These are phyloP conservation scores for Sporodiniella umbellata DNA, from an alignment of 371 early-diverging fungal species.

Conservation along the genomic window DNA sequence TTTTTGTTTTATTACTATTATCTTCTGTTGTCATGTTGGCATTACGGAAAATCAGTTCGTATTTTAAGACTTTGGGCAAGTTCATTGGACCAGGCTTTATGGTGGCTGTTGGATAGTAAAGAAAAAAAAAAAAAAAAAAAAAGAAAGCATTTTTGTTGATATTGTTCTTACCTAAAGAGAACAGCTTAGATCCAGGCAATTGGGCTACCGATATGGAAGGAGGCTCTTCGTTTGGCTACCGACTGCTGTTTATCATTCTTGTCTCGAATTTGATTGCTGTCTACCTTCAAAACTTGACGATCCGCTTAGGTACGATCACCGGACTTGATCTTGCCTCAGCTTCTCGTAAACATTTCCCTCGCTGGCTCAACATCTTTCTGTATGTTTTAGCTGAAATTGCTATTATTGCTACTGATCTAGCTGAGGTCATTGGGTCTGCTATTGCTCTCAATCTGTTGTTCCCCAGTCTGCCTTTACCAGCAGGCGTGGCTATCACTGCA, in stretches of 20 bases:
- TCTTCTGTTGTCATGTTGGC: conserved; percentile 1
- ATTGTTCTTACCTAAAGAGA: neutral
- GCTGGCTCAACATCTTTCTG: conserved; percentile 54
- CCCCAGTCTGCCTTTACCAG: conserved; percentile 60
- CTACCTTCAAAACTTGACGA: conserved; percentile 74
- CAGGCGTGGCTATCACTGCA: conserved; percentile 79
- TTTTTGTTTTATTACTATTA: too few relatives aligned
- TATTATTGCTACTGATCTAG: conserved; percentile 75
- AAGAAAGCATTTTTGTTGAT: conserved; percentile 13
- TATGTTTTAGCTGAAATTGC: conserved; percentile 74
- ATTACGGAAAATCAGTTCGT: conserved; percentile 4
- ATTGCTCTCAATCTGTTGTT: conserved; percentile 79
- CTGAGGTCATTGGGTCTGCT: conserved; percentile 85
- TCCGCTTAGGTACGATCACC: conserved; percentile 75
- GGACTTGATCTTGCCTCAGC: conserved; percentile 75
- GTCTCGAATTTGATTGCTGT: conserved; percentile 75
- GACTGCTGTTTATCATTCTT: conserved; percentile 69
- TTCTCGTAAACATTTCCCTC: conserved; percentile 58
- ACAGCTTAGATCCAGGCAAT: conserved; percentile 70
- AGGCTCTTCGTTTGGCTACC: conserved; percentile 75
- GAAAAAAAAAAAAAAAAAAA: too few relatives aligned
- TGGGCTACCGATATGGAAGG: conserved; percentile 75
- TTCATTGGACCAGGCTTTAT: conserved; percentile 52
- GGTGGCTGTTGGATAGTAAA: conserved; percentile 50
- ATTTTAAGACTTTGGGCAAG: conserved; percentile 20